A percentile compares a stretch with the other conserved stretches of the same genome.
Conservation (phyloP, 2,329 filamentous ascomycete species). For the Ceratocystis huliohia region DNA sequence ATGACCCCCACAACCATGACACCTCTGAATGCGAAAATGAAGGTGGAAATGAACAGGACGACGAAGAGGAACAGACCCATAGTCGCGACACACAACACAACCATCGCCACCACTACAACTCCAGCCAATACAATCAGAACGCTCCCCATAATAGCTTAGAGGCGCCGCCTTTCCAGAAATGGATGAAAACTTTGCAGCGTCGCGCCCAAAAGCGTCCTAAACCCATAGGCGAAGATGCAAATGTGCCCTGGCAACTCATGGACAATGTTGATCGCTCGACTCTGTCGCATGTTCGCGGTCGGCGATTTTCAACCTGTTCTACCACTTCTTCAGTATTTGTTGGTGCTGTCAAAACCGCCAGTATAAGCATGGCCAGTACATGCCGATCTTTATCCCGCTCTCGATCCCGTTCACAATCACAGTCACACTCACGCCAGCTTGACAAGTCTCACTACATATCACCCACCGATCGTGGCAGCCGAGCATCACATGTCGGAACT, state of each 20-base stretch:
- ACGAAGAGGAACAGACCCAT: not conserved
- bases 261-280: conserved; percentile 24
- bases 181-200: conserved; percentile 57
- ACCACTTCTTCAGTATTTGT: conserved; percentile 68
- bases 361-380: conserved; percentile 62
- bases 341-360: conserved; percentile 68
- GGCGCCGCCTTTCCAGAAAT: conserved; percentile 48
- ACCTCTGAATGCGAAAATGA: conserved; percentile 13
- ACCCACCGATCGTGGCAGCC: conserved; percentile 49
- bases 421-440: conserved; percentile 2
- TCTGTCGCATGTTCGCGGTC: conserved; percentile 20
- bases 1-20: conserved; percentile 6
- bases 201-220: conserved; percentile 36
- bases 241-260: conserved; percentile 29
- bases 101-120: not conserved
- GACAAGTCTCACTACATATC: conserved; percentile 30
- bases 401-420: conserved; percentile 19
- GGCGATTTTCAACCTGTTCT: conserved; percentile 39
- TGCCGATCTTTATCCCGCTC: conserved; percentile 35
- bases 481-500: conserved; percentile 41
- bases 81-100: not conserved
- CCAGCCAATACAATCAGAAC: conserved; percentile 24
- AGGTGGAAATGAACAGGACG: not conserved
- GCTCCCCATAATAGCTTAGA: not conserved
- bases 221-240: conserved; percentile 23